Evolutionary conservation across 805 yeast genomes (phyloP), one percentile per base, ranked within the genome.

Genomic region (Kurtzmaniella fragi): DNA sequence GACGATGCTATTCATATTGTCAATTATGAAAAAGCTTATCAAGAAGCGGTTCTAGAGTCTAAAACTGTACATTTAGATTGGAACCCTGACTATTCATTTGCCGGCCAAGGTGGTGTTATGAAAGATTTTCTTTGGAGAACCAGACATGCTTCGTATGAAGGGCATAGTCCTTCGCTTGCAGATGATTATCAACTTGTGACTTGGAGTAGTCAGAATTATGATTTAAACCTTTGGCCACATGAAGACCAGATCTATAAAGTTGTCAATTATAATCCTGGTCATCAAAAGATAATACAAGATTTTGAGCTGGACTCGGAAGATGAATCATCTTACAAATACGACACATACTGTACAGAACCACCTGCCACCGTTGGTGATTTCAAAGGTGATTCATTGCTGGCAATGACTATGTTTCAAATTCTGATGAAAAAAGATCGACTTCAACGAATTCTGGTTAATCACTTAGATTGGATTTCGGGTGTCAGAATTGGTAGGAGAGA

Each of bases 391-490:
- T 50, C 57, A 42, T 43, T 71, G 42, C 56, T 72, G 34, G 52
- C 75, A 40, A 41, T 71, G 54, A 53, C 64, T 1, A 50, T 56
- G 20, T 64, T 52, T 37, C 62, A 63, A 39, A 56, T 59, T 17
- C 54, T 41, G 61, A 64, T 54, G 59, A 49, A 52, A 63, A 44
- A 56, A 68, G 56, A 47, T 73, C 66, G 41, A 60, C 55, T 17
- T 11, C 39, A 36, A 11, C 39, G 46, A 16, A 54, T 50, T 12
- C 75, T 75, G 40, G 55, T 77, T 25, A 80, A 82, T 48, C 95
- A 87, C 53, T 64, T 91, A 44, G 81, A 84, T 46, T 91, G 98
- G 98, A 80, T 95, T 29, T 82, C 96, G 0, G 97, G 98, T 37
- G 95, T 91, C 6, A 71, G 89, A 41, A 77, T 91, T 46, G 87